Base-by-base conservation (phyloP, 345 rosid species). In the Salix exigua region DNA sequence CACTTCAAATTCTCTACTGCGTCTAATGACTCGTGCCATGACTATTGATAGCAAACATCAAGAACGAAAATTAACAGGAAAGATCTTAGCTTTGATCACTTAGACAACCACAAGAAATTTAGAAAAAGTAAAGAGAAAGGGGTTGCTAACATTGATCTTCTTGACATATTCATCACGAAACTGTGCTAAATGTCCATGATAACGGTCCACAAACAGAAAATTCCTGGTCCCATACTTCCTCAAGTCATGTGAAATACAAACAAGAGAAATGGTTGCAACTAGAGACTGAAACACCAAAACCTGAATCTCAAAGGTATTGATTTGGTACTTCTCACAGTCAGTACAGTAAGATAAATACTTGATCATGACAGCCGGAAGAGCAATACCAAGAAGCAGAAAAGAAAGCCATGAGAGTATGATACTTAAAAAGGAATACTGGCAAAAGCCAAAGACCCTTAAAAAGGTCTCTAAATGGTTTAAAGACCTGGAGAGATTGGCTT, bases 191-290 rank as follows among this genome's bases (percentile, higher is more conserved):
- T 78, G 82, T 44, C 82, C 86, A 40, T 80, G 84, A 2, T 6
- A 77, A 5, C 81, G 70, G 71, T 85, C 88, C 62, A 80, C 86
- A 66, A 85, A 85, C 12, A 85, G 84, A 65, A 85, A 85, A 72
- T 78, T 80, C 58, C 81, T 72, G 21, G 78, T n/a, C 1, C 86
- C 86, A 51, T 85, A 80, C 75, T 85, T 83, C 53, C 88, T 72
- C 69, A 85, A 75, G 46, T 78, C 78, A 70, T 73, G 78, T 28
- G 86, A 82, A 5, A 85, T 70, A 72, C 86, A 80, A 53, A 71
- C 10, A 17, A 85, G 82, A 73, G 86, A 83, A 63, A 81, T 65
- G 60, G 77, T 77, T 33, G 86, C 86, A 42, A 71, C 82, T 33
- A 85, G 77, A 31, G 76, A 80, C 76, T 80, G 82, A 63, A 84